Percentiles rank a stretch among this genome's conserved stretches.
Conservation (phyloP, 2,329 filamentous ascomycete species). For the Xylaria sp. region DNA sequence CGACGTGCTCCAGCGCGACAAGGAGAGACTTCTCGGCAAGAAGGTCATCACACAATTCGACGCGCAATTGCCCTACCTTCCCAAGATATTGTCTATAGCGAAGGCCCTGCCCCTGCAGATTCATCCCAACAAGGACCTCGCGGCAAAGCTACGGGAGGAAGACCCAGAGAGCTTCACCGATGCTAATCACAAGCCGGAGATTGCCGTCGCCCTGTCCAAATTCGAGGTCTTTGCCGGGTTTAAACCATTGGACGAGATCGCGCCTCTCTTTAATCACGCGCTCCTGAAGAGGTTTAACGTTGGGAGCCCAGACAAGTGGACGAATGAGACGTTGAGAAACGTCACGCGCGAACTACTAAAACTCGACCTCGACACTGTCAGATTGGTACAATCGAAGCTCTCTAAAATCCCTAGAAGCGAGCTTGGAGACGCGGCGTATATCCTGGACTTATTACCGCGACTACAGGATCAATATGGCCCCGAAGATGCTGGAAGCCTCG, state of each 20-base stretch:
- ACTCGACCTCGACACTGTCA: conserved; percentile 62
- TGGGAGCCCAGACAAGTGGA: conserved; percentile 54
- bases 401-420: conserved; percentile 57
- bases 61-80: conserved; percentile 74
- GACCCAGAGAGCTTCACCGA: conserved; percentile 75
- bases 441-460: conserved; percentile 71
- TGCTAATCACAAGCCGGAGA: conserved; percentile 82
- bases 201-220: conserved; percentile 74
- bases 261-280: conserved; percentile 65
- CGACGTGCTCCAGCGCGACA: conserved; percentile 69
- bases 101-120: conserved; percentile 81
- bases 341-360: conserved; percentile 66
- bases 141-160: conserved; percentile 69
- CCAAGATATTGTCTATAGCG: conserved; percentile 79
- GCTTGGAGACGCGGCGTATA: conserved; percentile 64
- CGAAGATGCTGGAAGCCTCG: conserved; percentile 72
- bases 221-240: conserved; percentile 83
- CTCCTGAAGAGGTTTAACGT: conserved; percentile 61
- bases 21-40: conserved; percentile 71
- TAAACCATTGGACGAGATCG: conserved; percentile 71
- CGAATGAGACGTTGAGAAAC: conserved; percentile 66
- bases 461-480: conserved; percentile 72
- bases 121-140: conserved; percentile 76
- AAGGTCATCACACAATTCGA: conserved; percentile 69
- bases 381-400: conserved; percentile 62